phyloP scores from a whole-genome alignment of 768 basidiomycete species.

The Flagelloscypha sp. region DNA sequence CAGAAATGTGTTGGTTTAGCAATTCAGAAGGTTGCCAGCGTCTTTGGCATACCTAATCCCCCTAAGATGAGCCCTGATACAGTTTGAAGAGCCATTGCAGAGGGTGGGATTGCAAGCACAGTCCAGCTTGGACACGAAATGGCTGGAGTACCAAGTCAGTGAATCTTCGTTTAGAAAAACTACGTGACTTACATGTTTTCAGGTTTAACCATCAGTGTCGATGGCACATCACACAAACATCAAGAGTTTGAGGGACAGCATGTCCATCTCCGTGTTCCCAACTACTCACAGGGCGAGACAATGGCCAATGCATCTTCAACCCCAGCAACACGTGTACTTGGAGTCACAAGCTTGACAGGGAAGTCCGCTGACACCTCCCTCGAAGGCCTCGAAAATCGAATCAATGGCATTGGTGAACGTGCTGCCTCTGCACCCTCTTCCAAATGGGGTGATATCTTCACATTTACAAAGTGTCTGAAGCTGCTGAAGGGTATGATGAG shows the following conservation, averaged over 20 bases:
- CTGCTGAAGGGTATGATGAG: constrained; percentile 14
- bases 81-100: constrained; percentile 9
- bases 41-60: constrained; percentile 9
- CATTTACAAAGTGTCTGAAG: constrained; percentile 4
- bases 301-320: background rate
- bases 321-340: constrained; percentile 2
- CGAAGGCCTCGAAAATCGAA: background rate
- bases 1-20: constrained; percentile 7
- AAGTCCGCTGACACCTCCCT: constrained; percentile 3
- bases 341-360: constrained; percentile 3
- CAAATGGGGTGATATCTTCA: background rate
- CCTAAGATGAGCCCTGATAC: constrained; percentile 11
- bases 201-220: constrained; percentile 10
- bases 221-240: constrained; percentile 9
- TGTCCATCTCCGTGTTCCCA: constrained; percentile 1
- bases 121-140: constrained; percentile 10
- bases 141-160: constrained; percentile 7
- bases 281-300: background rate
- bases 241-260: constrained; percentile 8
- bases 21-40: constrained; percentile 7
- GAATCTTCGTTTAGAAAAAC: no score
- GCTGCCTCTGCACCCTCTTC: constrained; percentile 4
- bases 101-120: constrained; percentile 9
- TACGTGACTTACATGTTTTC: background rate
- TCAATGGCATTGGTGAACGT: constrained; percentile 4